Evolutionary conservation across 345 rosid genomes (phyloP), one percentile per base, ranked within the genome.

Genomic region (Eucalyptus urophylla): DNA sequence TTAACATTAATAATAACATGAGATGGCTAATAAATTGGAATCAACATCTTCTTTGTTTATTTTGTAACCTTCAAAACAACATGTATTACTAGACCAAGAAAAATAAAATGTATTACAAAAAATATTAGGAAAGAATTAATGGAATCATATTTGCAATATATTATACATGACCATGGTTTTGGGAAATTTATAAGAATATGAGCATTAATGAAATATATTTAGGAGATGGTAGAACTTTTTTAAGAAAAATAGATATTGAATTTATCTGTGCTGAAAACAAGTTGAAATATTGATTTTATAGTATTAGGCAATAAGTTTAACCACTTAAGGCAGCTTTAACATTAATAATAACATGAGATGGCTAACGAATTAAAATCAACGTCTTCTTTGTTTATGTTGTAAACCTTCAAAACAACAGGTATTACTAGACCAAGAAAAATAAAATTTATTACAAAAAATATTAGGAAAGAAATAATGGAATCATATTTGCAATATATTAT

Each of bases 361-460:
- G 7, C 53, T 50, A 51, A 16, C 3, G 0, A 51, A 51, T 51
- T 51, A 0, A 0, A 51, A 16, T 51, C 54, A 51, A 51, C 54
- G 21, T 51, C 54, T 51, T 16, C 54, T 51, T 51, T 51, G 54
- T 51, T 16, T 51, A 51, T 51, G 16, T 51, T 16, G 54, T 51
- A 51, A 51, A 8, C 54, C 54, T 51, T 51, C 54, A 51, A 51
- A 51, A 51, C 53, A 50, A 50, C 54, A 51, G 0, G 54, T 51
- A 51, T 16, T 51, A 16, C 54, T 16, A 51, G 54, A 51, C 54
- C 54, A 16, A 51, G 54, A 51, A 51, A 51, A 15, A 49, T 12
- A 51, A 51, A 16, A 16, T 51, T 1, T 7, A 51, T 51, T 17
- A 51, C 56, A 51, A 51, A 51, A 51, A 51, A 17, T 51, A 51